Percentiles rank a stretch among this genome's conserved stretches.
phyloP scores from a whole-genome alignment of 2,329 filamentous ascomycete species.

The Paecilomyces variotii region DNA sequence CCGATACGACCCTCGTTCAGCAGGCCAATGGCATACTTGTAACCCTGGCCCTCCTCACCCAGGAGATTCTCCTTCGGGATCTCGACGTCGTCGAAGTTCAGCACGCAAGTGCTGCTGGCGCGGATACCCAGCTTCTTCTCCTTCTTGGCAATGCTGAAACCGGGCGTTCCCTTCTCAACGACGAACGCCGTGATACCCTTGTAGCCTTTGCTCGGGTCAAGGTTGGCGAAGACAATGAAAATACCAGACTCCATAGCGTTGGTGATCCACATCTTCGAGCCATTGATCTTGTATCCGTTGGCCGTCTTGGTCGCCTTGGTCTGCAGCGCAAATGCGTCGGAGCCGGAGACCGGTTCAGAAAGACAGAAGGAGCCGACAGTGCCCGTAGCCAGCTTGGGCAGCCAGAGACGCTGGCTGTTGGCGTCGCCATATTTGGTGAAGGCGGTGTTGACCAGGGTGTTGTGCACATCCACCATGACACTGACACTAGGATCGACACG shows the following conservation, averaged over 20 bases:
- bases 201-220: conserved; percentile 87
- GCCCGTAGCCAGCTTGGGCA: conserved; percentile 82
- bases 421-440: conserved; percentile 76
- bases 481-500: conserved; percentile 90
- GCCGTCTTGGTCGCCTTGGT: conserved; percentile 81
- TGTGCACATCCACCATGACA: conserved; percentile 94
- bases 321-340: conserved; percentile 89
- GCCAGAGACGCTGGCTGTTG: conserved; percentile 71
- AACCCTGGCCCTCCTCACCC: conserved; percentile 81
- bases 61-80: conserved; percentile 82
- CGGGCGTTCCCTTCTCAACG: conserved; percentile 79
- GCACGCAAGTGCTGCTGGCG: conserved; percentile 90
- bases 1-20: conserved; percentile 96
- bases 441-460: conserved; percentile 93
- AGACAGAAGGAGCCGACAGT: conserved; percentile 89
- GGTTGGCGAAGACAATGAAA: conserved; percentile 97
- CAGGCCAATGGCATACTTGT: conserved; percentile 93
- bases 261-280: conserved; percentile 99
- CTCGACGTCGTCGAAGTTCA: conserved; percentile 95
- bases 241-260: conserved; percentile 89
- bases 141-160: conserved; percentile 96
- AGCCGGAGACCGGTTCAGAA: conserved; percentile 85
- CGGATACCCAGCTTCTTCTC: conserved; percentile 99
- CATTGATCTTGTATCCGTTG: conserved; percentile 77
- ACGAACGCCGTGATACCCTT: conserved; percentile 95